Base-by-base conservation (phyloP, 169 alveolate species). In the Perkinsus olseni region DNA sequence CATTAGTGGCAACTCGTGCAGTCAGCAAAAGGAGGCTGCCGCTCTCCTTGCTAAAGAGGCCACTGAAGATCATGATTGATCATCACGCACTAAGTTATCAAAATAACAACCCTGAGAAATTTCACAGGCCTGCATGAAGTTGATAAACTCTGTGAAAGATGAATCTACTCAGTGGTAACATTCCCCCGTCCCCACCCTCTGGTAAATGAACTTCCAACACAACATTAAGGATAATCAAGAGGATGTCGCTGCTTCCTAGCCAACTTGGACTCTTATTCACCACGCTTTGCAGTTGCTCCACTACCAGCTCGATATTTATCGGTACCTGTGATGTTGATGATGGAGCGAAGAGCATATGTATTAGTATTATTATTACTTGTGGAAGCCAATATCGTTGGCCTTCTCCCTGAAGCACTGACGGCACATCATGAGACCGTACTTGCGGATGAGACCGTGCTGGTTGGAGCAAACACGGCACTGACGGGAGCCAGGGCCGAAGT, bases 341-440 rank as follows among this genome's bases (percentile, higher is more conserved):
- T 62, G 74, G 92, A 28, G 31, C 48, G 50, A 39, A 38, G 38
- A 40, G 50, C 17, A 37, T 37, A 40, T 3, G 48, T 90, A 38
- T 28, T 94, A 74, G 92, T 74, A 38, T 38, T 82, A 38, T 20
- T n/a, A 91, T 74, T 93, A 96, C 97, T 98, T 98, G 95, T 95
- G 95, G 97, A 99, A 99, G 74, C 99, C 99, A 92, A 99, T 98
- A 91, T 97, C 97, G 94, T 97, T 96, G 93, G 99, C 99, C 93
- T 99, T 97, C 96, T 99, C 99, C 95, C 99, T 96, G 98, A 99
- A 99, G 97, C 99, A 98, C 97, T 99, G 99, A 96, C 99, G 98
- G 98, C 99, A 98, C 95, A 99, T 97, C 96, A 96, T 97, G 94
- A 99, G 96, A 94, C 98, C 98, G 97, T 99, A 98, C 98, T 99